phyloP scores from a whole-genome alignment of 768 basidiomycete genomes.

The Suillus cothurnatus region DNA sequence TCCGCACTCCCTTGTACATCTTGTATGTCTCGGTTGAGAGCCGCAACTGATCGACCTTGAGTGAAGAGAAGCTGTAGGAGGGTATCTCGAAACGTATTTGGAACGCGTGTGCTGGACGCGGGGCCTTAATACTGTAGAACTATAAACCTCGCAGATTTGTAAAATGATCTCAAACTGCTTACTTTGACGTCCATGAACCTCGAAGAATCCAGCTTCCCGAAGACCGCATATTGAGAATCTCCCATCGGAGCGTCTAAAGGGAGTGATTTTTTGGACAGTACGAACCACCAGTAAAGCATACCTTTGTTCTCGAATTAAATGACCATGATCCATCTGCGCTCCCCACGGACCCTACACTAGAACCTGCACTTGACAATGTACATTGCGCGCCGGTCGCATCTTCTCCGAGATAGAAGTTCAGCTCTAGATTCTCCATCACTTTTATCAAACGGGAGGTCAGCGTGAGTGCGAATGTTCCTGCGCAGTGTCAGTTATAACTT shows the following conservation, averaged over 20 bases:
- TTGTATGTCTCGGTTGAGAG: conserved; percentile 82
- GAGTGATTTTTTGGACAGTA: not conserved
- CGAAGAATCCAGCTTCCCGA: conserved; percentile 73
- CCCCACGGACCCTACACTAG: conserved; percentile 42
- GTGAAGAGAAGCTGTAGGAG: conserved; percentile 69
- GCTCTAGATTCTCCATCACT: conserved; percentile 68
- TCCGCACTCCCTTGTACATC: conserved; percentile 89
- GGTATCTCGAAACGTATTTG: conserved; percentile 73
- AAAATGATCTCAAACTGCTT: conserved; percentile 24
- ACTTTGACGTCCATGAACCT: conserved; percentile 77
- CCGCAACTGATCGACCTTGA: conserved; percentile 86
- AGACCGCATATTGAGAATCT: conserved; percentile 65
- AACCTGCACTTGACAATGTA: conserved; percentile 58
- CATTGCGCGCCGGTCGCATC: conserved; percentile 76
- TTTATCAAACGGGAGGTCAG: conserved; percentile 66
- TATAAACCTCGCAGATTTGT: conserved; percentile 19
- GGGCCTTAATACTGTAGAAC: conserved; percentile 39
- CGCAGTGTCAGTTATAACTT: not conserved
- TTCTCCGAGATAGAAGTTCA: conserved; percentile 77
- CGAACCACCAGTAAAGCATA: conserved; percentile 27
- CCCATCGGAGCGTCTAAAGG: conserved; percentile 75
- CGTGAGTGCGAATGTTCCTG: conserved; percentile 63
- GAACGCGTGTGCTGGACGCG: conserved; percentile 75
- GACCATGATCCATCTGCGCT: conserved; percentile 69
- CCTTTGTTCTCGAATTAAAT: conserved; percentile 72